Conservation (phyloP, 306 rosid species). For the Begonia masoniana region DNA sequence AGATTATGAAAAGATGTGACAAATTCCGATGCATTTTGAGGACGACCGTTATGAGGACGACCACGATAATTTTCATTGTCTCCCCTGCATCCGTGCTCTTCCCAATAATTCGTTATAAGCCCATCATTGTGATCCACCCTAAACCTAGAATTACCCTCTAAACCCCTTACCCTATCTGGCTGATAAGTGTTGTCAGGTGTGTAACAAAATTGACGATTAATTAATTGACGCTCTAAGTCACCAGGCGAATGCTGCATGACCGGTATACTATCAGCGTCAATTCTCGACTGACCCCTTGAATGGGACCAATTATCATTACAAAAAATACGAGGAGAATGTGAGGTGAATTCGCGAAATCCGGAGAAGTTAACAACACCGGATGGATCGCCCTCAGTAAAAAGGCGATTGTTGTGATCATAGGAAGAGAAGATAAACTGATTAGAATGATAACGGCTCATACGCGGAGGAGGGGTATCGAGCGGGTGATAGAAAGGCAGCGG, state of each 20-base stretch:
- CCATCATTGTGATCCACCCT: slow-evolving; percentile 19
- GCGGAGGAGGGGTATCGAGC: background rate
- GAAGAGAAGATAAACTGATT: slow-evolving; percentile 15
- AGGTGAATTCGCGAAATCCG: background rate
- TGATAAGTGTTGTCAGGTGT: slow-evolving; percentile 8
- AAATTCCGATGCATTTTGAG: too few relatives aligned
- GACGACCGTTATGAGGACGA: too few relatives aligned
- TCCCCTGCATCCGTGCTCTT: background rate
- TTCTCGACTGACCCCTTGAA: slow-evolving; percentile 13
- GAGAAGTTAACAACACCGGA: background rate
- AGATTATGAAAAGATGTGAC: slow-evolving; percentile 1
- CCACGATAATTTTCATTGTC: background rate
- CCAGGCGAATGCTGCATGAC: slow-evolving; percentile 7
- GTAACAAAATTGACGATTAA: slow-evolving; percentile 15
- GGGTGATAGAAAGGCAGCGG: background rate
- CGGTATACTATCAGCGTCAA: slow-evolving; percentile 11
- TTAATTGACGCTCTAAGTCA: slow-evolving; percentile 26
- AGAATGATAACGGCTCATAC: slow-evolving; percentile 12
- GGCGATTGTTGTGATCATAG: slow-evolving; percentile 5
- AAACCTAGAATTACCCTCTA: slow-evolving; percentile 23
- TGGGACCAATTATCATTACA: slow-evolving; percentile 10
- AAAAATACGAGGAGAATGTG: slow-evolving; percentile 11
- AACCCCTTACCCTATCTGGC: slow-evolving; percentile 16
- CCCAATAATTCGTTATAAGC: slow-evolving; percentile 15
- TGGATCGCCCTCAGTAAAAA: slow-evolving; percentile 12